These are phyloP conservation scores for Syncephalis fuscata DNA, from an alignment of 371 early-diverging fungal species.

Conservation along the genomic window DNA sequence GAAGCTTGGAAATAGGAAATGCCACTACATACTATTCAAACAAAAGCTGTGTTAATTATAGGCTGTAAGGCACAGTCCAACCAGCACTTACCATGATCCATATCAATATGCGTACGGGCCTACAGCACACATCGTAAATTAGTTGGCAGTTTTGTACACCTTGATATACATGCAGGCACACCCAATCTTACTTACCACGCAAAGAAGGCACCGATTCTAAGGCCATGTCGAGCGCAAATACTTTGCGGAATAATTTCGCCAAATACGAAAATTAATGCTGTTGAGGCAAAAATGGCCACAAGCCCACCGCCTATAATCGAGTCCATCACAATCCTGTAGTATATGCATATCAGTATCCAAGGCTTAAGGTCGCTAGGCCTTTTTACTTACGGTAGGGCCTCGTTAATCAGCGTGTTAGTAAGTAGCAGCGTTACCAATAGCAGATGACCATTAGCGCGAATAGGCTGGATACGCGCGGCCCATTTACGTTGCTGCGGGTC, in stretches of 20 bases:
- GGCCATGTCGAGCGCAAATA: conserved; percentile 39
- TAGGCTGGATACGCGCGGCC: conserved; percentile 45
- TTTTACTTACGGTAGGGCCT: conserved; percentile 65
- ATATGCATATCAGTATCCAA: conserved; percentile 26
- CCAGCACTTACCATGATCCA: conserved; percentile 6
- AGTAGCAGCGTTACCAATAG: conserved; percentile 73
- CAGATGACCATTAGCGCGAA: conserved; percentile 51
- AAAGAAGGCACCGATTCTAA: conserved; percentile 65
- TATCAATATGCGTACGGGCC: conserved; percentile 10
- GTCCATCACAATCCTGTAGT: conserved; percentile 38
- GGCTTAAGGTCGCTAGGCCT: too few species aligned
- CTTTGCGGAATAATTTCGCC: conserved; percentile 73
- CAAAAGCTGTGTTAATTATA: conserved; percentile 27
- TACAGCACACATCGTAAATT: too few species aligned
- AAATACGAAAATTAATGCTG: conserved; percentile 79
- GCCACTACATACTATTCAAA: conserved; percentile 52
- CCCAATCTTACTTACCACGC: conserved; percentile 15
- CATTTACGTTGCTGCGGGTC: conserved; percentile 31
- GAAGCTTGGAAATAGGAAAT: conserved; percentile 57
- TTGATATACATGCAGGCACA: conserved; percentile 9
- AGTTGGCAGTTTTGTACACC: too few species aligned
- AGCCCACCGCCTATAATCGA: conserved; percentile 57
- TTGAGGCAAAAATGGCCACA: conserved; percentile 75
- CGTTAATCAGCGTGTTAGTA: conserved; percentile 84
- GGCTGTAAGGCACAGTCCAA: neutral